Evolutionary conservation across 192 early-diverging fungal species (phyloP), one percentile per base, ranked within the genome.

Genomic region (Phycomyces blakesleeanus): DNA sequence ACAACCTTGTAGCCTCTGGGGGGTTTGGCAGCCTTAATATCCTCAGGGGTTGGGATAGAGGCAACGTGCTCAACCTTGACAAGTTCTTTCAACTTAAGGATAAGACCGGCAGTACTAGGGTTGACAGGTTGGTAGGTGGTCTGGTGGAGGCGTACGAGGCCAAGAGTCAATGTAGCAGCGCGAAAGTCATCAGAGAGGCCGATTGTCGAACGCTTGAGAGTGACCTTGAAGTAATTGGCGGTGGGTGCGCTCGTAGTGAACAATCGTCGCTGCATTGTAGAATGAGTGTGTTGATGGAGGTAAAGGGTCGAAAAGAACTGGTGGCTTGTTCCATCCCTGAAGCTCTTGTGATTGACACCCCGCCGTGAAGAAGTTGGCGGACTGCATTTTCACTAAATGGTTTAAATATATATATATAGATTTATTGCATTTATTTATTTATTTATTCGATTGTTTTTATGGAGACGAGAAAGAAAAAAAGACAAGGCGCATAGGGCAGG

Each of bases 11-110:
- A 76, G 38, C 74, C 74, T 25, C 68, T 60, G 34, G 51, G 29
- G 51, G 74, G 64, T 51, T 60, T 76, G 5, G 54, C 34, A 14
- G 64, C 67, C 16, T 51, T 70, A 16, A 67, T 51, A 41, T 74
- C 75, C 42, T 69, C 64, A 20, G 38, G 54, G 20, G 63, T 56
- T 11, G 80, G 80, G 24, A 80, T 69, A 25, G 26, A 44, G 12
- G 51, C 57, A 11, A 81, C 73, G 34, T 70, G 74, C 34, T 67
- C 69, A 11, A 82, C 79, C 37, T 77, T 50, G 21, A 82, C 69
- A 22, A 81, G 62, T 57, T 82, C 80, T 47, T 82, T 82, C 16
- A 82, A 44, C 62, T 80, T 82, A 15, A 82, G 67, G 63, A 82
- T 82, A 38, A 70, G 56, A 40, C 80, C 80, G 12, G 76, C 80